phyloP scores from a whole-genome alignment of 2,329 filamentous ascomycete genomes.

The Trichothecium sympodiale region DNA sequence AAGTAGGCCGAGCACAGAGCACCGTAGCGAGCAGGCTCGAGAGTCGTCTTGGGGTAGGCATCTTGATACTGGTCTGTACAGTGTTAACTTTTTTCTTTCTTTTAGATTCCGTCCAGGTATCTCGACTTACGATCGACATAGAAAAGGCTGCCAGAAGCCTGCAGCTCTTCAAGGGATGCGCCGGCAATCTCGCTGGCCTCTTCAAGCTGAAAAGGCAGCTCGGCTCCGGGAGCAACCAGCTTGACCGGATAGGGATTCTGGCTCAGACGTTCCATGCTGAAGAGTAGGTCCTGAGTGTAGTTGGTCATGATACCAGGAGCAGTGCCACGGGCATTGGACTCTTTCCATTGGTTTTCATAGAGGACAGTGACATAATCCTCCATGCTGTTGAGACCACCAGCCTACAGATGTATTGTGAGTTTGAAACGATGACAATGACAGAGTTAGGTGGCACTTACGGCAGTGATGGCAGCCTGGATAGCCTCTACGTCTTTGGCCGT shows the following conservation, averaged over 20 bases:
- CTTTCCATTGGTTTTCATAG: slow-evolving; percentile 29
- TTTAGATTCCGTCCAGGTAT: slow-evolving; percentile 12
- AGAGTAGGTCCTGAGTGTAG: slow-evolving; percentile 32
- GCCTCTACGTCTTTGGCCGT: slow-evolving; percentile 4
- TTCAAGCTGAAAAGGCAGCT: slow-evolving; percentile 25
- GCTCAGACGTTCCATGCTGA: slow-evolving; percentile 36
- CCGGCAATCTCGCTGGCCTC: slow-evolving; percentile 18
- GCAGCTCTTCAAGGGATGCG: slow-evolving; percentile 19
- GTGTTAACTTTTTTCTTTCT: neutral
- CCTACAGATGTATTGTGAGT: too few relatives aligned
- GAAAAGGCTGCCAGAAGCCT: slow-evolving; percentile 27
- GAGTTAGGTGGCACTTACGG: slow-evolving; percentile 3
- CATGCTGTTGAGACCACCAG: slow-evolving; percentile 16
- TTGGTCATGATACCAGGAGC: slow-evolving; percentile 25
- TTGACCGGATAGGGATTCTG: slow-evolving; percentile 27
- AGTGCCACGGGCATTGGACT: slow-evolving; percentile 19
- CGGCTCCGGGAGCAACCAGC: slow-evolving; percentile 16
- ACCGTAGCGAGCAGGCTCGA: slow-evolving; percentile 16
- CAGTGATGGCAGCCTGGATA: slow-evolving; percentile 4
- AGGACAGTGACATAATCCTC: slow-evolving; percentile 25
- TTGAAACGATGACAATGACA: too few relatives aligned
- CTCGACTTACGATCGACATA: slow-evolving; percentile 14
- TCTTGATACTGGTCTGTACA: slow-evolving; percentile 20
- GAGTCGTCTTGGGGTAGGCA: slow-evolving; percentile 9
- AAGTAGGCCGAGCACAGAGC: slow-evolving; percentile 35